These are phyloP conservation scores for Leccinum uliginosum DNA, from an alignment of 768 basidiomycete genomes.

Conservation along the genomic window DNA sequence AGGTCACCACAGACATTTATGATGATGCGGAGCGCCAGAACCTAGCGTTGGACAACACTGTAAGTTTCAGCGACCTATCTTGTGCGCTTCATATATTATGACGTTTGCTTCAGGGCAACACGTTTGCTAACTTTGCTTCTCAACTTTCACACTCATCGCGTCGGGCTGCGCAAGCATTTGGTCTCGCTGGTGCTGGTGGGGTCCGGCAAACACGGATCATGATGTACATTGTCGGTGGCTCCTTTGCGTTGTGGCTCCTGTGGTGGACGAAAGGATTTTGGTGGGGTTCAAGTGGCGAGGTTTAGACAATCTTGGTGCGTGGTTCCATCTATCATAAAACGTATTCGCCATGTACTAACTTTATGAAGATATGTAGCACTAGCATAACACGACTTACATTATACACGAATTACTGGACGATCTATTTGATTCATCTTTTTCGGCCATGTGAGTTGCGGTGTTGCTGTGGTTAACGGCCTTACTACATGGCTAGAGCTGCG, in stretches of 20 bases:
- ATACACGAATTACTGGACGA: constrained; percentile 5
- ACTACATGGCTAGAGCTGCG: neutral
- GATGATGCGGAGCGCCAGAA: constrained; percentile 84
- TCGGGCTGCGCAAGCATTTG: constrained; percentile 73
- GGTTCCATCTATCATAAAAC: neutral
- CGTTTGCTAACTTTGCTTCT: constrained; percentile 61
- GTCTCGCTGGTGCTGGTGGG: constrained; percentile 53
- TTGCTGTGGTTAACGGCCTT: neutral
- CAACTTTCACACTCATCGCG: constrained; percentile 64
- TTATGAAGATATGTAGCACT: neutral
- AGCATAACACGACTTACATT: neutral
- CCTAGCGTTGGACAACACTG: constrained; percentile 70
- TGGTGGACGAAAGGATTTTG: constrained; percentile 50
- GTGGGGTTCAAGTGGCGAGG: constrained; percentile 26
- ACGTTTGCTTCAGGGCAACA: constrained; percentile 46
- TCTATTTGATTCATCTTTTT: neutral
- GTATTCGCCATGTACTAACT: neutral
- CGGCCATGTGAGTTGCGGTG: neutral
- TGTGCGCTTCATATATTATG: neutral
- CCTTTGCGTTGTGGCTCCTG: constrained; percentile 54
- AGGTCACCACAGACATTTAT: constrained; percentile 87
- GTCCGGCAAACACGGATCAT: constrained; percentile 69
- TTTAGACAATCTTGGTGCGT: constrained; percentile 16
- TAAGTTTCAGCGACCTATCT: constrained; percentile 32
- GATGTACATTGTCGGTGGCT: constrained; percentile 49